Base-by-base conservation (phyloP, 192 early-diverging fungal genomes). In the Rhizophagus prolifer region DNA sequence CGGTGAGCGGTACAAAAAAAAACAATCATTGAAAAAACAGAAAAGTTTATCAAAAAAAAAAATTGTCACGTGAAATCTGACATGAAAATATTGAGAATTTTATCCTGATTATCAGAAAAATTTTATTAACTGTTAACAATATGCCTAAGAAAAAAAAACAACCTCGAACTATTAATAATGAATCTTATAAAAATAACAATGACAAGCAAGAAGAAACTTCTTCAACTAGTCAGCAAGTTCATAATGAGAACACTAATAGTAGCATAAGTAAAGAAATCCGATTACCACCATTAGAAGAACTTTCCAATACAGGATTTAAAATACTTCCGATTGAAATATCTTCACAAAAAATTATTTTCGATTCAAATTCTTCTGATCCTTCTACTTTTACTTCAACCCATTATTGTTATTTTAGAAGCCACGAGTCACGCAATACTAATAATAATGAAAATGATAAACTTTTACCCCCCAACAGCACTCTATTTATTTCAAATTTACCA, bases 401-500 rank as follows among this genome's bases (percentile, higher is more conserved):
- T 62, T 84, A 80, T 60, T 77, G 79, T 67, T 84, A 80, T 58
- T 78, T 84, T 50, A 84, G 82, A 69, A 79, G 80, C 31, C 83
- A 84, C 46, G 83, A 84, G 65, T 76, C 83, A 23, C 80, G 74
- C 14, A 46, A 63, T 19, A 12, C 26, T n/a, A 77, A 14, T 65
- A 28, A 14, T 65, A 14, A 14, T 65, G 4, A 6, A 38, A 36
- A 16, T n/a, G 12, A 14, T 30, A 21, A 9, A 9, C 16, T 21
- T 9, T 34, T 66, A 34, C 89, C 91, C n/a, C 79, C 82, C 26
- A 82, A 85, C 80, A 87, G 86, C 41, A 92, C 92, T 4, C 76
- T 94, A 0, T 94, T 91, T 73, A 74, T 93, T 69, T 81, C 88
- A 65, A 93, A 93, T 79, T 74, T 93, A 78, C 92, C 92, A 16